Conservation (phyloP, 139 green algal species). For the Diplosphaera chodatii region DNA sequence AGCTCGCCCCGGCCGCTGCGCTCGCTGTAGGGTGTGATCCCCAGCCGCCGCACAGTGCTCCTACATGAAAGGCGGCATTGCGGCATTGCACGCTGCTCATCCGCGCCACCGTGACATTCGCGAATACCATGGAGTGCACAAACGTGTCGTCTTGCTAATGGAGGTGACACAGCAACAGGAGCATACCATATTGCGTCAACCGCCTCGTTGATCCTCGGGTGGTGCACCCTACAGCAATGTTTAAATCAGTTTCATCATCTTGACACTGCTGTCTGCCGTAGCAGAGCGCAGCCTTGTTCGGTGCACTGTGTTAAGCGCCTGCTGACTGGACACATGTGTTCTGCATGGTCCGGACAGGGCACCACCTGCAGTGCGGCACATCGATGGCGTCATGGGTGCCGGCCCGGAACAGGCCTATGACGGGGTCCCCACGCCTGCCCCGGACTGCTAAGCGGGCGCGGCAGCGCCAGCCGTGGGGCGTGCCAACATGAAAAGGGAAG, state of each 20-base stretch:
- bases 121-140: too few species aligned
- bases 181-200: conserved; percentile 37
- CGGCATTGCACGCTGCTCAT: too few species aligned
- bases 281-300: too few species aligned
- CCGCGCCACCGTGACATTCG: too few species aligned
- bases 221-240: conserved; percentile 29
- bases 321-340: too few species aligned
- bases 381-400: conserved; percentile 35
- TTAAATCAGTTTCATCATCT: too few species aligned
- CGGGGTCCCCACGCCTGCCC: background rate
- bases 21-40: conserved; percentile 35
- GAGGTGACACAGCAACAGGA: too few species aligned
- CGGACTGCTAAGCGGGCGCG: conserved; percentile 52
- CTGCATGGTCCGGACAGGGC: too few species aligned
- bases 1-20: conserved; percentile 30
- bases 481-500: conserved; percentile 12
- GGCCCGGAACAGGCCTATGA: conserved; percentile 39
- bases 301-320: too few species aligned
- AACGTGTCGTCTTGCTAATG: too few species aligned
- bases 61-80: too few species aligned
- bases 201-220: conserved; percentile 51
- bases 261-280: too few species aligned
- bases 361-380: conserved; percentile 44
- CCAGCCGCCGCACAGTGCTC: conserved; percentile 9
- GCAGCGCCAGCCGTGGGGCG: conserved; percentile 34